A percentile compares a stretch with the other conserved stretches of the same genome.
These are phyloP conservation scores for Hygrophorus russula DNA, from an alignment of 768 basidiomycete species.

Conservation along the genomic window DNA sequence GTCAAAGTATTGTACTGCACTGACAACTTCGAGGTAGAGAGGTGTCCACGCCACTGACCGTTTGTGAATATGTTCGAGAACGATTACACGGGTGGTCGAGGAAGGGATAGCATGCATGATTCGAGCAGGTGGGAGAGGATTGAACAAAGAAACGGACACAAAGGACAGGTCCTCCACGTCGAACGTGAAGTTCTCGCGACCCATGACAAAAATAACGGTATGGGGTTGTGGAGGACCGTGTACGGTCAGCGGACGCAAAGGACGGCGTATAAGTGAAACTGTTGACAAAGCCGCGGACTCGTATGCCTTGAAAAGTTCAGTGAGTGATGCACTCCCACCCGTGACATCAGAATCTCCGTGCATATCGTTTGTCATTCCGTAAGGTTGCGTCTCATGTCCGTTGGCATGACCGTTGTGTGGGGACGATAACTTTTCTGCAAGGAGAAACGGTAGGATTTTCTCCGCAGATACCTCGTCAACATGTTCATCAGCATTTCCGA, in stretches of 20 bases:
- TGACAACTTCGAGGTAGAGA: conserved; percentile 72
- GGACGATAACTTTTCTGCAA: conserved; percentile 28
- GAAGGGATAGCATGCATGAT: conserved; percentile 50
- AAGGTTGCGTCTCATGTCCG: conserved; percentile 19
- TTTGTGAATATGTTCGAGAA: conserved; percentile 69
- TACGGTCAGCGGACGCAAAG: conserved; percentile 42
- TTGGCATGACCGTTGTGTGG: conserved; percentile 25
- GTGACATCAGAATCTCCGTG: conserved; percentile 11
- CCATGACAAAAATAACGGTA: conserved; percentile 65
- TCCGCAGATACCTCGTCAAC: conserved; percentile 47
- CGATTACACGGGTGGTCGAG: conserved; percentile 56
- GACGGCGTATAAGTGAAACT: conserved; percentile 47
- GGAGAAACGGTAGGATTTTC: conserved; percentile 48
- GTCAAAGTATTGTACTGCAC: conserved; percentile 53
- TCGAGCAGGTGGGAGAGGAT: conserved; percentile 54
- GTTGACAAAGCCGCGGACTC: conserved; percentile 60
- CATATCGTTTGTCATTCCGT: conserved; percentile 16
- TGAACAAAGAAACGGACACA: conserved; percentile 54
- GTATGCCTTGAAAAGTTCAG: conserved; percentile 43
- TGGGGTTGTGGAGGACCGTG: conserved; percentile 46
- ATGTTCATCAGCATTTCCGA: conserved; percentile 23
- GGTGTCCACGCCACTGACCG: conserved; percentile 85
- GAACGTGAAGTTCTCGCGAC: conserved; percentile 30
- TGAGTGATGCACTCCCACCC: conserved; percentile 17
- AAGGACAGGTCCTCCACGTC: conserved; percentile 50